A percentile compares a stretch with the other conserved stretches of the same genome.
phyloP scores from a whole-genome alignment of 1,284 basidiomycete genomes.

The Leucoagaricus sp. region DNA sequence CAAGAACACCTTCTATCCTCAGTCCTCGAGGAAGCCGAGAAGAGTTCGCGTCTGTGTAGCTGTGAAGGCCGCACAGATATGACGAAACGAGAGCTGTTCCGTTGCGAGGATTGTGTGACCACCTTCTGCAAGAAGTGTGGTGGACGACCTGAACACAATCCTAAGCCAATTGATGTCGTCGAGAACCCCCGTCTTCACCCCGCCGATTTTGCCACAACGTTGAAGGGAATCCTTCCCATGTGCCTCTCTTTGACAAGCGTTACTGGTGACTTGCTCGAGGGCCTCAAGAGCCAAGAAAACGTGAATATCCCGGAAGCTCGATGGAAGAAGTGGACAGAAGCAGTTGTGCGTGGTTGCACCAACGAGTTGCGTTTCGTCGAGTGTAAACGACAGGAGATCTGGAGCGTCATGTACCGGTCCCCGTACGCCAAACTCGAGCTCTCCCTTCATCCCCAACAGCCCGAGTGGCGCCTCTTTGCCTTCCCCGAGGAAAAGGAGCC shows the following conservation, averaged over 20 bases:
- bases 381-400: conserved; percentile 84
- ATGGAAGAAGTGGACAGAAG: conserved; percentile 71
- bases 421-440: conserved; percentile 75
- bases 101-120: conserved; percentile 77
- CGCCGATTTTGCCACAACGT: conserved; percentile 67
- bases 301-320: conserved; percentile 47
- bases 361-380: conserved; percentile 84
- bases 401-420: conserved; percentile 83
- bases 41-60: conserved; percentile 78
- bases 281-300: conserved; percentile 46
- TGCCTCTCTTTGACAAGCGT: conserved; percentile 66
- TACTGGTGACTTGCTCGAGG: conserved; percentile 52
- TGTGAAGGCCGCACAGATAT: conserved; percentile 89
- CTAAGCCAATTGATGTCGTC: conserved; percentile 51
- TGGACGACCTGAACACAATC: conserved; percentile 87
- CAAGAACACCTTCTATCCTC: conserved; percentile 48
- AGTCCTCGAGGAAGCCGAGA: conserved; percentile 67
- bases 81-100: conserved; percentile 68
- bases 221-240: conserved; percentile 90
- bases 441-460: conserved; percentile 71
- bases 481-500: conserved; percentile 69
- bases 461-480: conserved; percentile 88
- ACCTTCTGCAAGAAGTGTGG: conserved; percentile 87
- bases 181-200: conserved; percentile 63
- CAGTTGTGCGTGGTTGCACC: conserved; percentile 62